A percentile compares a stretch with the other conserved stretches of the same genome.
phyloP scores from a whole-genome alignment of 1,284 basidiomycete genomes.

The Ceratorhiza oryzae-sativae region DNA sequence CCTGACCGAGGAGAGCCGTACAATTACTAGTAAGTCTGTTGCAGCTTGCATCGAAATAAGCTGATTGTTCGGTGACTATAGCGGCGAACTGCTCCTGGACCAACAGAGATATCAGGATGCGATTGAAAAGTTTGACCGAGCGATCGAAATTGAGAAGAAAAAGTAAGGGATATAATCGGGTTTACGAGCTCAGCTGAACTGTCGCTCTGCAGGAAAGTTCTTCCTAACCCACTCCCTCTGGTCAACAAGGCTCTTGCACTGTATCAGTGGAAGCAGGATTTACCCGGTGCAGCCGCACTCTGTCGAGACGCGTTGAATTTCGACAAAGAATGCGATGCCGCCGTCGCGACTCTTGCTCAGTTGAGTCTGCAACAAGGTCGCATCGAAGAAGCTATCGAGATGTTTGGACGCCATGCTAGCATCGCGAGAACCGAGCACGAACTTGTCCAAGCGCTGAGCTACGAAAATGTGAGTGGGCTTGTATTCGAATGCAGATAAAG shows the following conservation, averaged over 20 bases:
- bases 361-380: constrained; percentile 91
- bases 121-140: constrained; percentile 93
- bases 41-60: too few relatives aligned
- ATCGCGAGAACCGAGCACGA: constrained; percentile 93
- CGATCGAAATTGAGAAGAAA: constrained; percentile 85
- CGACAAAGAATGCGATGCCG: constrained; percentile 95
- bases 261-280: constrained; percentile 96
- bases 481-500: background rate
- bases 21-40: constrained; percentile 86
- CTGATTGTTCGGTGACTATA: constrained; percentile 51
- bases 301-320: constrained; percentile 88
- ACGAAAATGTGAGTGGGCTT: constrained; percentile 69
- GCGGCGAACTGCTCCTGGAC: constrained; percentile 94
- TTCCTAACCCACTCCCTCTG: constrained; percentile 85
- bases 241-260: constrained; percentile 97
- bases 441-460: constrained; percentile 87
- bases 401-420: constrained; percentile 86
- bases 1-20: constrained; percentile 83
- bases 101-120: constrained; percentile 91
- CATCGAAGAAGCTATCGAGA: constrained; percentile 84
- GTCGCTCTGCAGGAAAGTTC: constrained; percentile 54
- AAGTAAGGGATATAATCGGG: constrained; percentile 59
- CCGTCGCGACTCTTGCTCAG: constrained; percentile 95
- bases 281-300: constrained; percentile 80
- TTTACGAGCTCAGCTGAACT: background rate